Conservation (phyloP, 768 basidiomycete genomes). For the Coprinellus micaceus region DNA sequence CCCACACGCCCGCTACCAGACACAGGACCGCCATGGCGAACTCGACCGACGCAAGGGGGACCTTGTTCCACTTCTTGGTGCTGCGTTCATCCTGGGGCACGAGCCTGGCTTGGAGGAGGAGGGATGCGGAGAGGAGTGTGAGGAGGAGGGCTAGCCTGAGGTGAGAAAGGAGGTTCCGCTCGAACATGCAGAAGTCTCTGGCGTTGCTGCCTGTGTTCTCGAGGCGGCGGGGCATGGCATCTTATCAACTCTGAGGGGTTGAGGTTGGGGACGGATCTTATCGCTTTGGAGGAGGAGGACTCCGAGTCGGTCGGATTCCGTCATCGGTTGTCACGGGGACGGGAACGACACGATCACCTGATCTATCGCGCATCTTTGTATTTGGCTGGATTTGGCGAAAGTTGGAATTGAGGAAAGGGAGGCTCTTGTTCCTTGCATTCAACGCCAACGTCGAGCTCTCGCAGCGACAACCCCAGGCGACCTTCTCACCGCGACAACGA, state of each 20-base stretch:
- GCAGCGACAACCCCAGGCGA: too few relatives aligned
- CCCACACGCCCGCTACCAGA: slow-evolving; percentile 59
- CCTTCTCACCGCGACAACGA: background rate
- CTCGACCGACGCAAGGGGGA: slow-evolving; percentile 53
- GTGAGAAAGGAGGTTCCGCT: slow-evolving; percentile 70
- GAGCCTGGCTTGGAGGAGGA: slow-evolving; percentile 59
- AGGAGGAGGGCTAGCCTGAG: slow-evolving; percentile 63
- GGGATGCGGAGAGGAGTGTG: slow-evolving; percentile 58
- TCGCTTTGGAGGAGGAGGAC: background rate
- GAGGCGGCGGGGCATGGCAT: too few relatives aligned
- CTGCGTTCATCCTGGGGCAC: slow-evolving; percentile 37
- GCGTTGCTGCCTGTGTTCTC: slow-evolving; percentile 59
- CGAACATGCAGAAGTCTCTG: slow-evolving; percentile 75
- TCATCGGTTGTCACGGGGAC: background rate
- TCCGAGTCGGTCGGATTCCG: background rate
- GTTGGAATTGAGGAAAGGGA: slow-evolving; percentile 4
- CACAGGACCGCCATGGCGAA: slow-evolving; percentile 50
- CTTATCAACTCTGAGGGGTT: too few relatives aligned
- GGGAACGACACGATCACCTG: slow-evolving; percentile 5
- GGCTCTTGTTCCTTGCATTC: background rate
- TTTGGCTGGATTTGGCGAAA: slow-evolving; percentile 1
- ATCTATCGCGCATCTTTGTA: background rate
- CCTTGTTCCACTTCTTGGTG: slow-evolving; percentile 24
- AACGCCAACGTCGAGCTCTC: background rate
- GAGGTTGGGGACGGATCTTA: too few relatives aligned